A percentile compares a stretch with the other conserved stretches of the same genome.
These are phyloP conservation scores for Fomitiporia mediterranea DNA, from an alignment of 1,284 basidiomycete species.

Conservation along the genomic window DNA sequence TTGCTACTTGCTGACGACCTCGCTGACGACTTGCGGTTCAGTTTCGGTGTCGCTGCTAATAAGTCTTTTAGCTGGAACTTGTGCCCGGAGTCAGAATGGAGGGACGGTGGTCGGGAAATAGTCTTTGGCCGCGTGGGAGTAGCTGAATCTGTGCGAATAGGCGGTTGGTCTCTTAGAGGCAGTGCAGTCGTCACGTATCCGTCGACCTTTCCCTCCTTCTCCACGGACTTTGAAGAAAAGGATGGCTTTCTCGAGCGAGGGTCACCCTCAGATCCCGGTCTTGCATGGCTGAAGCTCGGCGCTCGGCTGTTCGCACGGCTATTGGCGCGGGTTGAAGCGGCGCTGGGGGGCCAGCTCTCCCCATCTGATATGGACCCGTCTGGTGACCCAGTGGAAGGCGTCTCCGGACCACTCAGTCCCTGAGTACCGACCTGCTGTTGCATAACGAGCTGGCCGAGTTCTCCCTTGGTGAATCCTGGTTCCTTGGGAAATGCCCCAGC, in stretches of 20 bases:
- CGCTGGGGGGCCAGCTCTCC: constrained; percentile 47
- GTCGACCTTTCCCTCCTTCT: constrained; percentile 1
- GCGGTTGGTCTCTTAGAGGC: constrained; percentile 26
- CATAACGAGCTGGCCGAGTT: constrained; percentile 41
- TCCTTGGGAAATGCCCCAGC: constrained; percentile 47
- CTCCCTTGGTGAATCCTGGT: constrained; percentile 48
- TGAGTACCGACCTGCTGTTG: constrained; percentile 27
- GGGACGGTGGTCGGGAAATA: constrained; percentile 27
- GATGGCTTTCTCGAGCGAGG: constrained; percentile 31
- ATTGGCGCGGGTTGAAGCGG: constrained; percentile 56
- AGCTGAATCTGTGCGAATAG: constrained; percentile 29
- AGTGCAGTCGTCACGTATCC: constrained; percentile 14
- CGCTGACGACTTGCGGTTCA: constrained; percentile 66
- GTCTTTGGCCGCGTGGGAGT: constrained; percentile 29
- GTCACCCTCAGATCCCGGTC: constrained; percentile 47
- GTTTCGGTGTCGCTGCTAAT: constrained; percentile 63
- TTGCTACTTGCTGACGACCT: constrained; percentile 59
- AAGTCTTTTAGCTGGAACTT: constrained; percentile 85
- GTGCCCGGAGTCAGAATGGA: constrained; percentile 54
- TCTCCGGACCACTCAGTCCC: constrained; percentile 33
- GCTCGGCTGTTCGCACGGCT: constrained; percentile 44
- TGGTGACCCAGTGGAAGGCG: constrained; percentile 39
- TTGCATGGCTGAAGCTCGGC: constrained; percentile 49
- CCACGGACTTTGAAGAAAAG: constrained; percentile 11
- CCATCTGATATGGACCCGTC: constrained; percentile 46